Evolutionary conservation across 1,284 basidiomycete genomes (phyloP), one percentile per base, ranked within the genome.

Genomic region (Ustanciosporium gigantosporum): DNA sequence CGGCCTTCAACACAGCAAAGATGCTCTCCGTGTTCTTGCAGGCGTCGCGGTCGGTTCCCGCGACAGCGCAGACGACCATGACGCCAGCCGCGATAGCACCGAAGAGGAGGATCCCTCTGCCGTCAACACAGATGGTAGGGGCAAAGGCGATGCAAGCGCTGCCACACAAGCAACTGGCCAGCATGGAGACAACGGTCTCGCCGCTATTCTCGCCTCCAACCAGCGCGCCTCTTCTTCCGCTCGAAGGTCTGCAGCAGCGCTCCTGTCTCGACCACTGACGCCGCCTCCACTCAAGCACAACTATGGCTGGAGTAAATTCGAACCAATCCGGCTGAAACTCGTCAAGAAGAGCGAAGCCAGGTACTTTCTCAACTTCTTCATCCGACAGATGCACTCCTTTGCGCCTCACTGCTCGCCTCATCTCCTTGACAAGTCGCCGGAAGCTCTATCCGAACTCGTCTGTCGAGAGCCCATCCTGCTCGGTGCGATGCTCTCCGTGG

Each of bases 291-390:
- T 65, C 32, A 65, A 60, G 46, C 51, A 60, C 39, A 55, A 44
- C 39, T 65, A 65, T 19, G 56, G 56, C 22, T 65, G 61, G 61
- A 56, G 56, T 44, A 65, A 66, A 31, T 68, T 68, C 20, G 66
- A 68, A 36, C 66, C 66, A 2, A 48, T 68, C 5, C 56, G 66
- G 16, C 46, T 68, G 24, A 68, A 68, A 32, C 56, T 68, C 5
- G 48, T 68, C 43, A 68, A 65, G 40, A 34, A 53, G 13, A 52
- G 51, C 34, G 60, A 68, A 24, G 60, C 60, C 6, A 48, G 47
- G 21, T 55, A 53, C 48, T 64, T 68, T 31, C 52, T 68, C 41
- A 56, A 65, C 44, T 68, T 65, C 50, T 68, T 58, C 40, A 40
- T 66, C 35, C 46, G 51, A 11, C 57, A 61, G 27, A 65, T 68